Conservation (phyloP, 176 grass and related monocot genomes). For the Panicum miliaceum region DNA sequence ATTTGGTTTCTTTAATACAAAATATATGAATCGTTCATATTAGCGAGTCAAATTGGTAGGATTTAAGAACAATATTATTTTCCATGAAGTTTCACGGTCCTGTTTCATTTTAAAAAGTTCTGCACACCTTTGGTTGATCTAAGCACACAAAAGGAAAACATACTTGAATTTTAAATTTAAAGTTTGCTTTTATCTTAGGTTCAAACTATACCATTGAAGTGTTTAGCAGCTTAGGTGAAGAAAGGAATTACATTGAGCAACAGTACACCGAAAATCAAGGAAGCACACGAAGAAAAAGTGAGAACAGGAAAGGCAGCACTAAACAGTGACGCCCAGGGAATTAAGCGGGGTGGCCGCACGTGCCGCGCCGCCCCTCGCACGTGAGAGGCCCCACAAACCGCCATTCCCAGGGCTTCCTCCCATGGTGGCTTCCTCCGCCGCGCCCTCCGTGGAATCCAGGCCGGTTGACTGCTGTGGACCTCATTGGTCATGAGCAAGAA, state of each 20-base stretch:
- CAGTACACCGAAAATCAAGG: constrained; percentile 17
- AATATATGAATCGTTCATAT: too few relatives aligned
- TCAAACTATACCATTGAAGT: not conserved
- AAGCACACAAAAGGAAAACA: too few relatives aligned
- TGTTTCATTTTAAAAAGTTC: too few relatives aligned
- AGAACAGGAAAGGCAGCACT: not conserved
- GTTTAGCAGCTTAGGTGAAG: not conserved
- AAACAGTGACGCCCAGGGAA: constrained; percentile 21
- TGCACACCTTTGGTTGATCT: too few relatives aligned
- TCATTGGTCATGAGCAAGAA: constrained; percentile 33
- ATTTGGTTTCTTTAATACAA: too few relatives aligned
- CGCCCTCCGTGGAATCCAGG: constrained; percentile 18
- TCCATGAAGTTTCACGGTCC: too few relatives aligned
- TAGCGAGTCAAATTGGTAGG: too few relatives aligned
- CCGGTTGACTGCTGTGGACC: constrained; percentile 38
- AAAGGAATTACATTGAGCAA: not conserved
- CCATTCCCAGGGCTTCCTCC: constrained; percentile 32
- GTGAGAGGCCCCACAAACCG: constrained; percentile 45
- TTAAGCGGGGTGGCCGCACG: constrained; percentile 39
- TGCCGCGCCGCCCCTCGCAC: constrained; percentile 49
- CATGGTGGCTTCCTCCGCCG: constrained; percentile 11
- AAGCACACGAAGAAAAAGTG: not conserved
- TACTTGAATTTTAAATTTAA: too few relatives aligned
- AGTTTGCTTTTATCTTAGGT: too few relatives aligned
- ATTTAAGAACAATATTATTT: too few relatives aligned